Conservation (phyloP, 1,284 basidiomycete genomes). For the Malassezia caprae region DNA sequence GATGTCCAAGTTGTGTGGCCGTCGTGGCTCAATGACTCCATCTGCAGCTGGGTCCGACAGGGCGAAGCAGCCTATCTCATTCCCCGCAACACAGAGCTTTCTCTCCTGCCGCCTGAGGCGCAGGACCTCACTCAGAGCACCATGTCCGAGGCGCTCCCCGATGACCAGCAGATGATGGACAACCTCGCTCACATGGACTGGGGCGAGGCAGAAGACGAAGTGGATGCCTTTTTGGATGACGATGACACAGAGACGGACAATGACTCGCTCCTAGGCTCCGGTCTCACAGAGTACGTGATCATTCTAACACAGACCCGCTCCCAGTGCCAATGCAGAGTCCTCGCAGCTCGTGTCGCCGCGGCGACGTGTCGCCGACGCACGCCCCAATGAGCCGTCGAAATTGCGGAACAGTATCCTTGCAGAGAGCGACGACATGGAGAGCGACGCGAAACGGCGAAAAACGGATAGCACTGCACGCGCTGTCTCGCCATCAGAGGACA, state of each 20-base stretch:
- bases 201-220: constrained; percentile 70
- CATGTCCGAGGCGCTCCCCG: neutral
- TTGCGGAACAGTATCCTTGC: constrained; percentile 17
- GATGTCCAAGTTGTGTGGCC: constrained; percentile 73
- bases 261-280: constrained; percentile 13
- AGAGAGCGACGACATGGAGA: neutral
- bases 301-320: neutral
- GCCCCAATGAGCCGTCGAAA: constrained; percentile 11
- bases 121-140: neutral
- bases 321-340: neutral
- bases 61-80: constrained; percentile 61
- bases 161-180: constrained; percentile 1
- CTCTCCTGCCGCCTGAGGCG: neutral
- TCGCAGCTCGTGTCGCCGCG: neutral
- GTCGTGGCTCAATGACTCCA: constrained; percentile 74
- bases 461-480: neutral
- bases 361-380: neutral
- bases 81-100: constrained; percentile 8
- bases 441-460: neutral
- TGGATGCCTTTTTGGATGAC: constrained; percentile 63
- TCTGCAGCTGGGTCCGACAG: constrained; percentile 67
- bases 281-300: constrained; percentile 8
- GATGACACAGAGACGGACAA: constrained; percentile 25
- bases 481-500: neutral
- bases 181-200: constrained; percentile 51